phyloP scores from a whole-genome alignment of 2,329 filamentous ascomycete species.

The Albophoma yamanashiensis region DNA sequence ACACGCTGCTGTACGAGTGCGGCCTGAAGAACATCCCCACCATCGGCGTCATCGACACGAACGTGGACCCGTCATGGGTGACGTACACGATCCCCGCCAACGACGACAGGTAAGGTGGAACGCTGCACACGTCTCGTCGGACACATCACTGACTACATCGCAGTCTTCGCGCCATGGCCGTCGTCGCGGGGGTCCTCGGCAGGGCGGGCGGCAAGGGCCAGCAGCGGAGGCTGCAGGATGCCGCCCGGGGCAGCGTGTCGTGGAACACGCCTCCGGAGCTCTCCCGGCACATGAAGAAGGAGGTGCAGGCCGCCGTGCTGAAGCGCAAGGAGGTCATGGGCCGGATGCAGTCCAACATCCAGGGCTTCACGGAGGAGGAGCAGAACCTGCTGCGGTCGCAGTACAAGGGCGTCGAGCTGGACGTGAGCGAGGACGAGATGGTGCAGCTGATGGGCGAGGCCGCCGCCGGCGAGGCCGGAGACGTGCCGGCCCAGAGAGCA shows the following conservation, averaged over 20 bases:
- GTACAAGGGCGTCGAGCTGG: slow-evolving; percentile 13
- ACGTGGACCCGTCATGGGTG: slow-evolving; percentile 84
- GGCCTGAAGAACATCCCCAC: slow-evolving; percentile 81
- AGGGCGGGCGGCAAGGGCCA: slow-evolving; percentile 74
- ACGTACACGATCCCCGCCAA: slow-evolving; percentile 96
- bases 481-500: not conserved
- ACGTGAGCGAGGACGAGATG: slow-evolving; percentile 25
- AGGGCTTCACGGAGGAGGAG: slow-evolving; percentile 27
- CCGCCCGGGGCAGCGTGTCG: slow-evolving; percentile 49
- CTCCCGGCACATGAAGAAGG: slow-evolving; percentile 23
- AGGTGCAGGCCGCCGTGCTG: slow-evolving; percentile 16
- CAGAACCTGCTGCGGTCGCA: slow-evolving; percentile 19
- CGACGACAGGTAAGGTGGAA: slow-evolving; percentile 65
- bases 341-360: slow-evolving; percentile 20
- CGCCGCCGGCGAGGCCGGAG: slow-evolving; percentile 2
- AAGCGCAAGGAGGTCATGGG: slow-evolving; percentile 26
- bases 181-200: slow-evolving; percentile 79
- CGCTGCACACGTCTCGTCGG: not conserved
- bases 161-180: slow-evolving; percentile 69
- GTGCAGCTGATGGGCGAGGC: slow-evolving; percentile 18
- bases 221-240: slow-evolving; percentile 51
- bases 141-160: slow-evolving; percentile 11
- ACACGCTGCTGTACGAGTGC: slow-evolving; percentile 83
- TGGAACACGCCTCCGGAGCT: slow-evolving; percentile 44
- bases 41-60: slow-evolving; percentile 89